Evolutionary conservation across 2,329 filamentous ascomycete genomes (phyloP), one percentile per base, ranked within the genome.

Genomic region (Apiospora arundinis): DNA sequence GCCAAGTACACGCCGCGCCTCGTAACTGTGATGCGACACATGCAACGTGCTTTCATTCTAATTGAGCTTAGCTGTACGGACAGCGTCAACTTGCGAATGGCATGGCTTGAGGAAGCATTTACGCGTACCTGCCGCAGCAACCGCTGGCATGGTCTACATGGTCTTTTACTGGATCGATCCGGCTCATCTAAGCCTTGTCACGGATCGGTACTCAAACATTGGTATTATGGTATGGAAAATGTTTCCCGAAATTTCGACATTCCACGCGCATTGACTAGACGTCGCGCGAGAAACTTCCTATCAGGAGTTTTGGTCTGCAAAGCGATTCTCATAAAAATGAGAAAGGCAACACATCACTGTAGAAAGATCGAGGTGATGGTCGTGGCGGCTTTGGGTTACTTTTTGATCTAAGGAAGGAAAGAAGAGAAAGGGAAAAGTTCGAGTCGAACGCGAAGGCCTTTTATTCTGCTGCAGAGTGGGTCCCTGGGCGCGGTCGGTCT

Each of bases 341-440:
- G 83, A 85, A 87, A 86, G 88, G 88, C 88, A 90, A 90, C 88
- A 79, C 87, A 82, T 87, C 88, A 89, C 88, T 87, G 88, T 90
- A 80, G 83, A 78, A 78, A 76, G 11, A 72, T 80, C 85, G 84
- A 83, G 84, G 84, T 89, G 88, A 87, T 83, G 87, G 88, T 90
- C 88, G 88, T 90, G 88, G 88, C 88, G 83, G 83, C 86, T 89
- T 86, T 82, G 83, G 89, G 89, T 83, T 82, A 85, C 87, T 90
- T 90, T 90, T 90, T 90, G 88, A 90, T 90, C 83, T 85, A 81
- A 75, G 82, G 85, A 83, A 83, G 81, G 83, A 85, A 82, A 81
- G 75, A 82, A 81, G 79, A 80, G 79, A 81, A 81, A 32, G 12
- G 65, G 42, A 67, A n/a, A 67, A 67, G 28, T 16, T 16, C 12